Conservation (phyloP, 495 filamentous ascomycete species). For the Neurospora sp. region DNA sequence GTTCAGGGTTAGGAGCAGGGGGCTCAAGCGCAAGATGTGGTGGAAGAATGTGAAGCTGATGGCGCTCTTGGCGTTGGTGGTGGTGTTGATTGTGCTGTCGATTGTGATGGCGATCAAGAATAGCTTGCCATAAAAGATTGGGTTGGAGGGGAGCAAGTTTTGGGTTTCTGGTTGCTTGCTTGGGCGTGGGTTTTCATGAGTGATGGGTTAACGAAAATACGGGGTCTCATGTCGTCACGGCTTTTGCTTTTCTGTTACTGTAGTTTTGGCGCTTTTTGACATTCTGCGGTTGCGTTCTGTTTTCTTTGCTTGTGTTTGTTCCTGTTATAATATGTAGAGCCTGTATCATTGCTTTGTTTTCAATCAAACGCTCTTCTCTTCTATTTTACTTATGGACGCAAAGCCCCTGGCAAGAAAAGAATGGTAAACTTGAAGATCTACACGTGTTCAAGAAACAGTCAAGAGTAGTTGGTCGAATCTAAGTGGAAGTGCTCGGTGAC, state of each 20-base stretch:
- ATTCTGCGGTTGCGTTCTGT: background rate
- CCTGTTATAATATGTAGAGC: background rate
- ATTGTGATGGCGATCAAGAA: constrained; percentile 36
- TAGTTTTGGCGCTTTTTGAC: background rate
- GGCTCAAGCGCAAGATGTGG: constrained; percentile 90
- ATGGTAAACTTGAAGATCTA: too few species aligned
- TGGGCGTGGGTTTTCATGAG: background rate
- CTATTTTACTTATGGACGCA: background rate
- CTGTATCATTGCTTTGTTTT: background rate
- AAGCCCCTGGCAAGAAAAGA: too few species aligned
- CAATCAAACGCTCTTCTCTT: background rate
- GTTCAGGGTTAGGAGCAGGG: constrained; percentile 75
- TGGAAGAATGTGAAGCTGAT: constrained; percentile 98
- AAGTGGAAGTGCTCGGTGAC: too few species aligned
- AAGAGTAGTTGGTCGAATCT: too few species aligned
- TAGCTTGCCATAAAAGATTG: constrained; percentile 9
- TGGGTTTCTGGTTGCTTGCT: background rate
- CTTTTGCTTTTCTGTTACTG: background rate
- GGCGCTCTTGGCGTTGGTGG: constrained; percentile 70
- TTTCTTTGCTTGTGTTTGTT: background rate
- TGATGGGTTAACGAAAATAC: background rate
- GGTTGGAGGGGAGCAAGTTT: background rate
- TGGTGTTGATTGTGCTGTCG: constrained; percentile 63
- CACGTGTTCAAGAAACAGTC: too few species aligned
- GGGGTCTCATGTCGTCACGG: background rate